These are phyloP conservation scores for Botrytis fragariae DNA, from an alignment of 2,329 filamentous ascomycete species.

Conservation along the genomic window DNA sequence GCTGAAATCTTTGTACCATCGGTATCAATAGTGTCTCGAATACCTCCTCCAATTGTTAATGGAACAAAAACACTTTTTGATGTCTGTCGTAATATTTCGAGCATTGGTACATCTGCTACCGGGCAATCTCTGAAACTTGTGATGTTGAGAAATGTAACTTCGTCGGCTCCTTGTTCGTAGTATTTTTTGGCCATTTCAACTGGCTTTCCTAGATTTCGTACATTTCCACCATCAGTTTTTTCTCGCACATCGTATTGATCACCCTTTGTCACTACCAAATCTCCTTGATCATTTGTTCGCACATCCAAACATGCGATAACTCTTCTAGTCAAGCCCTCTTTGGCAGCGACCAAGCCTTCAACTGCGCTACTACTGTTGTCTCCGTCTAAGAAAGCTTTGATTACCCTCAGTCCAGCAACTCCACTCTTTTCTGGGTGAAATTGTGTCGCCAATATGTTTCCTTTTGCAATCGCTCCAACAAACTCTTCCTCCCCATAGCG, in stretches of 20 bases:
- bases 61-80: slow-evolving; percentile 94
- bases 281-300: slow-evolving; percentile 87
- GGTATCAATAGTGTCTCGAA: slow-evolving; percentile 85
- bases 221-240: slow-evolving; percentile 64
- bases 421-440: slow-evolving; percentile 99
- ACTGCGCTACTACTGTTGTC: slow-evolving; percentile 41
- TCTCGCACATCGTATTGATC: slow-evolving; percentile 98
- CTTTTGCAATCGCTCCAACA: slow-evolving; percentile 81
- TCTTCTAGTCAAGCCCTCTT: slow-evolving; percentile 79
- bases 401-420: slow-evolving; percentile 76
- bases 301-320: slow-evolving; percentile 97
- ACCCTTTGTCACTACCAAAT: slow-evolving; percentile 96
- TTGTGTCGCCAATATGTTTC: slow-evolving; percentile 86
- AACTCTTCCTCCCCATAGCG: slow-evolving; percentile 87
- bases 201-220: slow-evolving; percentile 94
- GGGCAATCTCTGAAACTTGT: slow-evolving; percentile 96
- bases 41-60: slow-evolving; percentile 91
- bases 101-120: slow-evolving; percentile 88
- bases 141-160: slow-evolving; percentile 97
- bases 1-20: slow-evolving; percentile 85
- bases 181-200: slow-evolving; percentile 92
- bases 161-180: slow-evolving; percentile 95
- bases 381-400: slow-evolving; percentile 84
- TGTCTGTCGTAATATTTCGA: slow-evolving; percentile 83
- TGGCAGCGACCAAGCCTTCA: slow-evolving; percentile 34